Base-by-base conservation (phyloP, 1,284 basidiomycete species). In the Ceratobasidium sp. region DNA sequence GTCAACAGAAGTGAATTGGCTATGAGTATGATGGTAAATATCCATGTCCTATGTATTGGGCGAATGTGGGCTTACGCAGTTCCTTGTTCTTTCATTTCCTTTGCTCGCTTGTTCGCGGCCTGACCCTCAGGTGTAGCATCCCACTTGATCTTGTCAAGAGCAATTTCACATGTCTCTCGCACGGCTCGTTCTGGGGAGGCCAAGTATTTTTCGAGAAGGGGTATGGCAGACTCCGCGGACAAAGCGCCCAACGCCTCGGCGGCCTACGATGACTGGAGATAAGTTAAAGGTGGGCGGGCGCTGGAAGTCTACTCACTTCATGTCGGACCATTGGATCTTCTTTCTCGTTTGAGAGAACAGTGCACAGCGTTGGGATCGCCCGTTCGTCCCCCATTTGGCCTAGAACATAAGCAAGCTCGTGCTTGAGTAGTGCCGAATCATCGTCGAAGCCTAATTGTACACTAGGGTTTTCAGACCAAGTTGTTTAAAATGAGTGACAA, bases 211-310 rank as follows among this genome's bases (percentile, higher is more conserved):
- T 85, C 82, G 50, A 99, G 85, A 36, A 96, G 80, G 1, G 90
- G 87, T 21, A 97, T 80, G 4, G 93, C 92, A 0, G 82, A 77
- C 2, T 84, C 79, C 23, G 88, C 85, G 8, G 92, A 94, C 69
- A 99, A 94, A 1, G 97, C 97, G 52, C 97, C 97, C 85, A 99
- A 92, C 2, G 97, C 97, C 83, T 99, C 97, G 21, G 97, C 97
- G 28, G 97, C 96, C 92, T 95, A 30, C 75, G 14, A 18, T 23
- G 34, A 57, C 30, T 21, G 10, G 23, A 62, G 14, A 26, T n/a
- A 21, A 18, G 57, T 64, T 64, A 43, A 21, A 41, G 55, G 52
- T 21, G n/a, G n/a, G n/a, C n/a, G n/a, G n/a, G n/a, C n/a, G n/a
- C n/a, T n/a, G n/a, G n/a, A n/a, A n/a, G n/a, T n/a, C n/a, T 74